Conservation (phyloP, 2,329 filamentous ascomycete species). For the Zymoseptoria tritici region DNA sequence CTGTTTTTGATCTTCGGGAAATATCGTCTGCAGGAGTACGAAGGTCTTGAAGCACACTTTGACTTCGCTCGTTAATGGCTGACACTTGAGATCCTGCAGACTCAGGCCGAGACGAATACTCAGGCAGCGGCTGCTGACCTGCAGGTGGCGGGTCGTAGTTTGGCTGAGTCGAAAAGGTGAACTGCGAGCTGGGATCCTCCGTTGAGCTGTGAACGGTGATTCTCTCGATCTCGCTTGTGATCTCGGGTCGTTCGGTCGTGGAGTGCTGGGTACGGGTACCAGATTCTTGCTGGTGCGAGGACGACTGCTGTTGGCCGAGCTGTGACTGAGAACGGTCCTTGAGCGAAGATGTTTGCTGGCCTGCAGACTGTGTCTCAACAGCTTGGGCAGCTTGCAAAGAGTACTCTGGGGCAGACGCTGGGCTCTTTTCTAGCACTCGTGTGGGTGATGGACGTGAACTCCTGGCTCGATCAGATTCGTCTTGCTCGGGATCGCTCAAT, state of each 20-base stretch:
- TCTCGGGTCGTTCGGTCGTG: not conserved
- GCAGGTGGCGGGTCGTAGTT: constrained; percentile 14
- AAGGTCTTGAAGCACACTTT: not conserved
- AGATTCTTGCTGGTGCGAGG: not conserved
- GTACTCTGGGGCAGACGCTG: not conserved
- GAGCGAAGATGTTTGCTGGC: not conserved
- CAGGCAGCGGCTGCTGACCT: constrained; percentile 7
- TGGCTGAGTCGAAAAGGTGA: constrained; percentile 6
- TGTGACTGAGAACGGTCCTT: not conserved
- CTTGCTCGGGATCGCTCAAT: not conserved
- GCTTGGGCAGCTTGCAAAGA: not conserved
- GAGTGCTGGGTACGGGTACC: not conserved
- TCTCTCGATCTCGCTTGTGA: not conserved
- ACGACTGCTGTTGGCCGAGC: not conserved
- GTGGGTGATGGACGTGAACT: not conserved
- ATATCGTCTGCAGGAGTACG: not conserved
- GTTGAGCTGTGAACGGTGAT: constrained; percentile 4
- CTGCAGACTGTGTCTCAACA: not conserved
- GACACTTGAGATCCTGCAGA: not conserved
- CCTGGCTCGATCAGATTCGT: not conserved
- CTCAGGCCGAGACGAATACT: constrained; percentile 1
- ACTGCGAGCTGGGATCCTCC: not conserved
- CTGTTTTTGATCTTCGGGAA: not conserved
- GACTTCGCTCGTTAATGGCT: not conserved
- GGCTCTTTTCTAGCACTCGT: not conserved